Evolutionary conservation across 371 early-diverging fungal genomes (phyloP).

Genomic region (Mucor plumbeus): DNA sequence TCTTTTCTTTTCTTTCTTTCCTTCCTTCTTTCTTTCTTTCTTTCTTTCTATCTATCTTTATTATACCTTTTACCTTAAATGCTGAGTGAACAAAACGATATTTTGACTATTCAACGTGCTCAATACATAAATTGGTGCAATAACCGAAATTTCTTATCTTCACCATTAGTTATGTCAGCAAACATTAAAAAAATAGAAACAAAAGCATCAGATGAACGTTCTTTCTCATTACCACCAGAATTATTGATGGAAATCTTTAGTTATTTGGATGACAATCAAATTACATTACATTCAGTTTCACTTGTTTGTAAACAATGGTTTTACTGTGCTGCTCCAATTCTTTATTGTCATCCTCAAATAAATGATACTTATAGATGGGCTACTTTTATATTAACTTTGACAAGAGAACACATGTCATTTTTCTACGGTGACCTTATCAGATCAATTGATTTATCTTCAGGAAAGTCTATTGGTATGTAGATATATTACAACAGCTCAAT

Average conservation of each 20-base stretch:
- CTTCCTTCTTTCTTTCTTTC: neutral
- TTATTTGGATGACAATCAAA: conserved; percentile 40
- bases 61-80: neutral
- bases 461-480: conserved; percentile 30
- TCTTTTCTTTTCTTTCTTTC: no score
- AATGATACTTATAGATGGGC: conserved; percentile 66
- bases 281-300: conserved; percentile 44
- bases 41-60: neutral
- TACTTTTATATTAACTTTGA: conserved; percentile 60
- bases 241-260: conserved; percentile 51
- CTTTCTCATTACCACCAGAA: conserved; percentile 50
- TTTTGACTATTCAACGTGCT: conserved; percentile 20
- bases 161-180: conserved; percentile 1
- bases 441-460: conserved; percentile 43
- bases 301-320: conserved; percentile 63
- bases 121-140: conserved; percentile 19
- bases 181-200: neutral
- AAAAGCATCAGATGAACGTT: conserved; percentile 6
- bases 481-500: neutral
- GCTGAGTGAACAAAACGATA: conserved; percentile 3
- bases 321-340: conserved; percentile 55
- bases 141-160: conserved; percentile 6
- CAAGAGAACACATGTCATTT: conserved; percentile 41
- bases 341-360: conserved; percentile 58
- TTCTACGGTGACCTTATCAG: conserved; percentile 39